Base-by-base conservation (phyloP, 2,329 filamentous ascomycete species). In the Colletotrichum acutatum region DNA sequence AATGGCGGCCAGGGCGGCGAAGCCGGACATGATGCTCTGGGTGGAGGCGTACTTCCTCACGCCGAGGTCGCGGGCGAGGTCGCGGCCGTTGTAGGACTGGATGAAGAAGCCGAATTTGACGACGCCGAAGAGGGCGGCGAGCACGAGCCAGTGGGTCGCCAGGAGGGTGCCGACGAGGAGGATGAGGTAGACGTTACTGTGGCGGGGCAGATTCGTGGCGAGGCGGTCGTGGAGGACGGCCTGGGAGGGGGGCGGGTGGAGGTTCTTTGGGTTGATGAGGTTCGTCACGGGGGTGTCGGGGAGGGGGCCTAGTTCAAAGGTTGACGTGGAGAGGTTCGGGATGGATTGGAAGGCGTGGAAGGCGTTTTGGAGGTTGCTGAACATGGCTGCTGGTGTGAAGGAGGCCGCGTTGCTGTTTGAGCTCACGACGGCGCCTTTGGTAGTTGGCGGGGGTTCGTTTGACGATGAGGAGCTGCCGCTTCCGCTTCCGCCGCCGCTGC, bases 181-280 rank as follows among this genome's bases (percentile, higher is more conserved):
- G 60, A 73, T 70, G 34, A 65, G 58, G 49, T 73, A 73, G 66
- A 68, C 71, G 34, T 71, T 73, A 60, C 71, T 68, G 66, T 73
- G 71, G 60, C 71, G 71, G 32, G 42, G 61, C 8, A 73, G 54
- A 60, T 73, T 73, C 19, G 66, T 58, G 26, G 66, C 46, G 26
- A 73, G 67, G 37, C 71, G 71, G 54, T 49, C 22, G 22, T 73
- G 71, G 60, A 73, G 67, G 34, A 73, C 60, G 54, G 56, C 61
- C 37, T 73, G 71, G n/a, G 66, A 70, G 26, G 61, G 5, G 12
- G 71, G 71, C 26, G 68, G 32, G 24, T 26, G 54, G 54, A 73
- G 67, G 61, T 71, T 65, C 42, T 64, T 64, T 37, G 71, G 71
- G 61, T 70, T 73, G 60, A 73, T 68, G 56, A 73, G 71, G 56